These are phyloP conservation scores for Candida palmyrensis DNA, from an alignment of 805 yeast genomes.

Conservation along the genomic window DNA sequence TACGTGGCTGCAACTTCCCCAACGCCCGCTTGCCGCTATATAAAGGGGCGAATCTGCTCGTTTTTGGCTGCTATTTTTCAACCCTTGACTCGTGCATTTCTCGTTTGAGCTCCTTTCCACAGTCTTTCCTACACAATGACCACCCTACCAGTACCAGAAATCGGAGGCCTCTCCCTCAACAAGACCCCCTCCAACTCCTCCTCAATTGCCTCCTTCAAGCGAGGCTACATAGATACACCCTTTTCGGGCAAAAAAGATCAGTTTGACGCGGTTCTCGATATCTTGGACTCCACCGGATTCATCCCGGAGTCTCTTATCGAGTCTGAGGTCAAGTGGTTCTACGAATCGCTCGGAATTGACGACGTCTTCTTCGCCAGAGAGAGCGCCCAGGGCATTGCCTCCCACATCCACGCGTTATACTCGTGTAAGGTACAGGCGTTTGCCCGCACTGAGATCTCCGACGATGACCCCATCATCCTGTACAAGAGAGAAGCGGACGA, in stretches of 20 bases:
- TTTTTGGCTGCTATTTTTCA: no score
- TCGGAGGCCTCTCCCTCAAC: conserved; percentile 19
- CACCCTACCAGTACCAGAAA: conserved; percentile 11
- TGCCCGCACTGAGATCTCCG: conserved; percentile 45
- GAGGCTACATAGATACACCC: conserved; percentile 70
- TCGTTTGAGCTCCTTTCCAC: no score
- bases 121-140: no score
- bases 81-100: no score
- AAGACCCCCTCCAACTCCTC: conserved; percentile 24
- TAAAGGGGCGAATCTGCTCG: no score
- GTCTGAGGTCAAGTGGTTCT: conserved; percentile 85
- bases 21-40: no score
- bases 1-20: neutral
- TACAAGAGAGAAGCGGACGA: conserved; percentile 76
- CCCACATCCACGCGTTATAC: conserved; percentile 82
- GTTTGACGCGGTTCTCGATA: conserved; percentile 74
- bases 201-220: conserved; percentile 26
- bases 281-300: conserved; percentile 76
- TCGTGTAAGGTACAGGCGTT: conserved; percentile 91
- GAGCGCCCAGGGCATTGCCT: conserved; percentile 70
- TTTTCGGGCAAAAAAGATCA: conserved; percentile 81
- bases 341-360: conserved; percentile 81
- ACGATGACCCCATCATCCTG: conserved; percentile 54
- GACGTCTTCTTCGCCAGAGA: conserved; percentile 90
- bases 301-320: conserved; percentile 86